phyloP scores from a whole-genome alignment of 176 grass and related monocot species.

The Hsuehochloa calcarea region DNA sequence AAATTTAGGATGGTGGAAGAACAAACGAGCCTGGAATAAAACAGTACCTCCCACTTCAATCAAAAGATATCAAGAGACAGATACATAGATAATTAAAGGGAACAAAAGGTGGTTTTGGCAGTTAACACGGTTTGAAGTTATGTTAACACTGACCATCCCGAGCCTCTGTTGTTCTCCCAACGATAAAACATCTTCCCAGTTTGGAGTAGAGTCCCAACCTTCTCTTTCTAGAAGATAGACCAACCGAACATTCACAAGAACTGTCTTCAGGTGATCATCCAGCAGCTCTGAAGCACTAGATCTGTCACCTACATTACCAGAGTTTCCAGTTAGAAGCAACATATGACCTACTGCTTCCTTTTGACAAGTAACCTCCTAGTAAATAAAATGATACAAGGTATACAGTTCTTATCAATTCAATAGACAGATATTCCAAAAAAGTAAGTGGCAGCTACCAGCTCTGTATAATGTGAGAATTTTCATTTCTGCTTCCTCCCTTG shows the following conservation, averaged over 20 bases:
- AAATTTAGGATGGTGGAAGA: conserved; percentile 91
- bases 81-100: neutral
- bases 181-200: conserved; percentile 92
- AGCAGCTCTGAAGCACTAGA: conserved; percentile 52
- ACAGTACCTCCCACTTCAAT: neutral
- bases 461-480: conserved; percentile 49
- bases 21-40: conserved; percentile 82
- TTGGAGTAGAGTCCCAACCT: conserved; percentile 92
- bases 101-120: neutral
- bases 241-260: conserved; percentile 78
- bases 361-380: neutral
- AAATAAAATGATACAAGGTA: neutral
- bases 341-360: neutral
- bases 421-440: neutral
- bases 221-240: conserved; percentile 95
- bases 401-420: conserved; percentile 8
- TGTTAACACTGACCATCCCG: conserved; percentile 69
- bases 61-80: neutral
- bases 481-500: conserved; percentile 67
- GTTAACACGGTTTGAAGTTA: neutral
- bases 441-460: conserved; percentile 40
- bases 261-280: conserved; percentile 76
- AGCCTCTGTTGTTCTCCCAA: conserved; percentile 96
- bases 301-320: conserved; percentile 42
- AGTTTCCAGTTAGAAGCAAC: conserved; percentile 3